These are phyloP conservation scores for Orbilia ellipsospora DNA, from an alignment of 2,329 filamentous ascomycete genomes.

Conservation along the genomic window DNA sequence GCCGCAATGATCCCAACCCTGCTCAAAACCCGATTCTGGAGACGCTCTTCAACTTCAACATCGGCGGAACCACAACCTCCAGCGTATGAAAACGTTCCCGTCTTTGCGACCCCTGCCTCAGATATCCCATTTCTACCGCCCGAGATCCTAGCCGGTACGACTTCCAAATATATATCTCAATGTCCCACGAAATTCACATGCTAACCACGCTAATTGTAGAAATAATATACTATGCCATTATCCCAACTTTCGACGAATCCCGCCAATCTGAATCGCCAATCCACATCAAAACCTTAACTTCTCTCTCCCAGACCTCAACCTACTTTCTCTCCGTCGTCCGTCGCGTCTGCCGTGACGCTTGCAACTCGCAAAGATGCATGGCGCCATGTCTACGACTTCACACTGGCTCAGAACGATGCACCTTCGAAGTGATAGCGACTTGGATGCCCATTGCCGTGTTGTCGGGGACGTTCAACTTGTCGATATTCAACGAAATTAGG, in stretches of 20 bases:
- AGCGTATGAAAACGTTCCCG: constrained; percentile 36
- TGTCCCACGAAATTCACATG: too few relatives aligned
- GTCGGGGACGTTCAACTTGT: constrained; percentile 30
- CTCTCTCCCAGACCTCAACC: constrained; percentile 25
- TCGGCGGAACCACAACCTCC: constrained; percentile 6
- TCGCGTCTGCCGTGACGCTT: constrained; percentile 31
- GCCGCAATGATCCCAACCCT: constrained; percentile 28
- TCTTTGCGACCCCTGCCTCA: constrained; percentile 32
- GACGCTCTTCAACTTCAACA: constrained; percentile 16
- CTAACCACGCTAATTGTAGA: constrained; percentile 1
- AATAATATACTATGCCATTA: constrained; percentile 46
- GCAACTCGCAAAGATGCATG: constrained; percentile 19
- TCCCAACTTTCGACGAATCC: constrained; percentile 46
- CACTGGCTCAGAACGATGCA: constrained; percentile 8
- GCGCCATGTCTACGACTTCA: constrained; percentile 14
- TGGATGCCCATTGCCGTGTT: constrained; percentile 50
- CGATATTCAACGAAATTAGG: constrained; percentile 26
- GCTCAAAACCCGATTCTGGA: constrained; percentile 33
- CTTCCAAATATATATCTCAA: neutral
- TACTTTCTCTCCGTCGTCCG: constrained; percentile 38
- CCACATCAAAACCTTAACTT: constrained; percentile 37
- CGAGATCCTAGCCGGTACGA: constrained; percentile 36
- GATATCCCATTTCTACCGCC: constrained; percentile 36
- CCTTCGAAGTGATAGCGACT: constrained; percentile 38
- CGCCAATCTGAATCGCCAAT: constrained; percentile 43